Conservation (phyloP, 352 stramenopile species). For the Globisporangium splendens region DNA sequence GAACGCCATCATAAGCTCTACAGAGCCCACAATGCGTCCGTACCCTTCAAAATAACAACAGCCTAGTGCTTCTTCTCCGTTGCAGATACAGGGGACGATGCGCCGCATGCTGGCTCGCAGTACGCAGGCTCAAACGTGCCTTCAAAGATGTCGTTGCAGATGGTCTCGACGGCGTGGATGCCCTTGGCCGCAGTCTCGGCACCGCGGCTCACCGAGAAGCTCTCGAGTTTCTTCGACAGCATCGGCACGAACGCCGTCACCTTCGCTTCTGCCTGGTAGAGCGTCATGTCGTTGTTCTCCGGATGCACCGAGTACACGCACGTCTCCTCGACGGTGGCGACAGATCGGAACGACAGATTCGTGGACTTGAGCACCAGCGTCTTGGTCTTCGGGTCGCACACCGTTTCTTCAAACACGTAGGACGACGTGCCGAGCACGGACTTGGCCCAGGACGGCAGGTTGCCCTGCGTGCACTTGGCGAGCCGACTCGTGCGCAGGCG, state of each 20-base stretch:
- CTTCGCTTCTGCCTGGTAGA: constrained; percentile 73
- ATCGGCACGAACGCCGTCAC: constrained; percentile 83
- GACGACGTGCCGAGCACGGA: constrained; percentile 58
- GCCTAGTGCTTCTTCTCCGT: neutral
- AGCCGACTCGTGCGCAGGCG: constrained; percentile 62
- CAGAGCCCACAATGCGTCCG: no score
- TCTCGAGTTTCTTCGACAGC: constrained; percentile 77
- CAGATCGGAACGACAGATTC: constrained; percentile 74
- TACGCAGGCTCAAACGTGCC: constrained; percentile 68
- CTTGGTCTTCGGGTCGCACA: constrained; percentile 64
- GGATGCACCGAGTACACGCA: constrained; percentile 79
- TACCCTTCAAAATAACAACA: no score
- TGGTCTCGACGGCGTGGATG: constrained; percentile 72
- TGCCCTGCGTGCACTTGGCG: constrained; percentile 73
- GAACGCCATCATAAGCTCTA: no score
- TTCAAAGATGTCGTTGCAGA: constrained; percentile 86
- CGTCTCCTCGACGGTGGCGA: constrained; percentile 78
- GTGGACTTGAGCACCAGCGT: constrained; percentile 76
- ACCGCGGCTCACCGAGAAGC: constrained; percentile 66
- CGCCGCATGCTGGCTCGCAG: constrained; percentile 35
- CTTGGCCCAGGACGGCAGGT: constrained; percentile 73
- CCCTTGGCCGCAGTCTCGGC: constrained; percentile 77
- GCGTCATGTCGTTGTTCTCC: constrained; percentile 44
- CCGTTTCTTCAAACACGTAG: constrained; percentile 82
- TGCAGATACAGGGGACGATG: neutral